Conservation (phyloP, 148 eudicot species). For the Spergularia bocconei region DNA sequence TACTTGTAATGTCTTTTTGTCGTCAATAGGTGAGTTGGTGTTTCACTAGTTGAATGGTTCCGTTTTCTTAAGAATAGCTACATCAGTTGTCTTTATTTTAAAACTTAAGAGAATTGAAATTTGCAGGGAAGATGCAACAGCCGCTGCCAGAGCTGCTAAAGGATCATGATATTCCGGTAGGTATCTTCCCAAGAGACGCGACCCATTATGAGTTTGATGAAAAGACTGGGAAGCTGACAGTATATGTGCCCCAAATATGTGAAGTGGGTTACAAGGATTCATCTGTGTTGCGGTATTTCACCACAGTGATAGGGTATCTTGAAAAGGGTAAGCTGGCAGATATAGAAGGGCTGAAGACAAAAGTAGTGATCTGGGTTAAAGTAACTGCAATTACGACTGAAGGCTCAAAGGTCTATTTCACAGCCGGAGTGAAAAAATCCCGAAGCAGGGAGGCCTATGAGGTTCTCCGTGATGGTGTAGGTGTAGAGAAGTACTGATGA, state of each 20-base stretch:
- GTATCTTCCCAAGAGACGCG: slow-evolving; percentile 92
- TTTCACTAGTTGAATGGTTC: neutral
- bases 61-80: neutral
- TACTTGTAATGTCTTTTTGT: no score
- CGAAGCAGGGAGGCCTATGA: slow-evolving; percentile 85
- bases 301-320: slow-evolving; percentile 76
- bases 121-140: slow-evolving; percentile 87
- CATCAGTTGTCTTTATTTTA: neutral
- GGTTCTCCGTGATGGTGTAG: slow-evolving; percentile 67
- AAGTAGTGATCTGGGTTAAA: slow-evolving; percentile 84
- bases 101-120: neutral
- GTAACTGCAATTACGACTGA: slow-evolving; percentile 71
- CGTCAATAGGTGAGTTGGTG: neutral
- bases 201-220: slow-evolving; percentile 95
- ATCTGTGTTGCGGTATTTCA: slow-evolving; percentile 73
- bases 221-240: slow-evolving; percentile 65
- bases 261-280: slow-evolving; percentile 95
- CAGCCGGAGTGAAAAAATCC: slow-evolving; percentile 78
- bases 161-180: slow-evolving; percentile 74
- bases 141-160: slow-evolving; percentile 83
- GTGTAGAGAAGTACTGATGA: slow-evolving; percentile 66
- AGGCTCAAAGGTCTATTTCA: slow-evolving; percentile 64
- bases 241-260: slow-evolving; percentile 68
- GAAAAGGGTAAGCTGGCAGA: slow-evolving; percentile 87
- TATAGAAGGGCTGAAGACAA: slow-evolving; percentile 88